phyloP scores from a whole-genome alignment of 495 filamentous ascomycete genomes.

The Penicillium mononematosum region DNA sequence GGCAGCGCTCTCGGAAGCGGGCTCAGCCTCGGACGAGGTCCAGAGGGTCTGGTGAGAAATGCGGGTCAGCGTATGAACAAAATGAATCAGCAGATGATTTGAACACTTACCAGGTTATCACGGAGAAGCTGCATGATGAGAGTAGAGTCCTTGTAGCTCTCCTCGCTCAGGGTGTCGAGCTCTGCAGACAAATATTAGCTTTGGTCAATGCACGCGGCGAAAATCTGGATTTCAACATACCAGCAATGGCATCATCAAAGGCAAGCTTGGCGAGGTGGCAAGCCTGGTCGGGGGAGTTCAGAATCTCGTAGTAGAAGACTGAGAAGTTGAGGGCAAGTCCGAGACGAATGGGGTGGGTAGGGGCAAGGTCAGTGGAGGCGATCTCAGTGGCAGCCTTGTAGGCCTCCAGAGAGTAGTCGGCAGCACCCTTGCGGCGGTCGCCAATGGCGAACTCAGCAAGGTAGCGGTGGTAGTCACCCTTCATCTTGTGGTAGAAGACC shows the following conservation, averaged over 20 bases:
- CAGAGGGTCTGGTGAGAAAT: conserved; percentile 76
- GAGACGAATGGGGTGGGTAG: conserved; percentile 98
- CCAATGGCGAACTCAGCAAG: conserved; percentile 97
- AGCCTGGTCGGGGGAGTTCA: conserved; percentile 97
- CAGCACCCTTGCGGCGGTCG: conserved; percentile 96
- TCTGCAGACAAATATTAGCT: conserved; percentile 55
- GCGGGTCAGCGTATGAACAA: conserved; percentile 23
- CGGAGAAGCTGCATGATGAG: conserved; percentile 99
- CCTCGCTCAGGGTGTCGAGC: conserved; percentile 96
- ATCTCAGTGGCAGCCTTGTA: conserved; percentile 99
- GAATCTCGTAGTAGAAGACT: conserved; percentile 99
- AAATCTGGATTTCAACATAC: conserved; percentile 49
- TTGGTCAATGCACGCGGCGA: not conserved
- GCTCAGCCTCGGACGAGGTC: conserved; percentile 98
- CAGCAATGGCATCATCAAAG: conserved; percentile 98
- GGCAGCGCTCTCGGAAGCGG: conserved; percentile 55
- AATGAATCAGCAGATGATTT: not conserved
- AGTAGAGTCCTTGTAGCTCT: conserved; percentile 99
- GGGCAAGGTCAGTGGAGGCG: conserved; percentile 94
- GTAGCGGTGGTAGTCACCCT: conserved; percentile 99
- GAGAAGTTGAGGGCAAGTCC: conserved; percentile 99
- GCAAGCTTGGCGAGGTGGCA: conserved; percentile 99
- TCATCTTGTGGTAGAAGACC: conserved; percentile 99
- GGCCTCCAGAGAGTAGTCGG: conserved; percentile 94
- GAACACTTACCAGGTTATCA: conserved; percentile 84